Percentiles rank a stretch among this genome's conserved stretches.
phyloP scores from a whole-genome alignment of 1,284 basidiomycete species.

The Naganishia cerealis region DNA sequence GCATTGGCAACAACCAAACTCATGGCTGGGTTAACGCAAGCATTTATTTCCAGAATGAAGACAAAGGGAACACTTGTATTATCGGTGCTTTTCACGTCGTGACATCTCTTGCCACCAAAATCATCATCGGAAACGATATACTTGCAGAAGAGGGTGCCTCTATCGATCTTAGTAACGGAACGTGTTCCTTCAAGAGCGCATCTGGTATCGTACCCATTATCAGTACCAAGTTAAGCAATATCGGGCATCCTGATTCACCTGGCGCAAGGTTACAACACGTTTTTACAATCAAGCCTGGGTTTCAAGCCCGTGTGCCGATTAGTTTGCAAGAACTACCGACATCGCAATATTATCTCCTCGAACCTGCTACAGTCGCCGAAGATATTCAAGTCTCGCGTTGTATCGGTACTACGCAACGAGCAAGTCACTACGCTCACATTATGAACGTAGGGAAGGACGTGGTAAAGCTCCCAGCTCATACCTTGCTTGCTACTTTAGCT shows the following conservation, averaged over 20 bases:
- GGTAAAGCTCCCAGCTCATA: not conserved
- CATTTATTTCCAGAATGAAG: slow-evolving; percentile 14
- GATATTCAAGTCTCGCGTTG: not conserved
- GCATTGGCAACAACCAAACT: slow-evolving; percentile 7
- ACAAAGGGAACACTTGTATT: not conserved
- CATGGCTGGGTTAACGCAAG: slow-evolving; percentile 17
- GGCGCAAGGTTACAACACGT: not conserved
- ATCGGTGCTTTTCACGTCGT: slow-evolving; percentile 21
- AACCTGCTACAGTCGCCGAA: not conserved
- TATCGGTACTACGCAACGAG: not conserved
- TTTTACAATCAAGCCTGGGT: not conserved
- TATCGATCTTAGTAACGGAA: slow-evolving; percentile 18
- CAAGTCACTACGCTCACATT: not conserved
- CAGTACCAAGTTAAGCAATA: not conserved
- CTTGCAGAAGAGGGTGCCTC: slow-evolving; percentile 19
- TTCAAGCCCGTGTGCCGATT: not conserved
- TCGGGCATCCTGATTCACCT: not conserved
- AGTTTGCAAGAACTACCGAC: not conserved
- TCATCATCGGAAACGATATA: slow-evolving; percentile 33
- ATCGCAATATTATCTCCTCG: not conserved
- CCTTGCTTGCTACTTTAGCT: not conserved
- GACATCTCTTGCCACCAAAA: slow-evolving; percentile 8
- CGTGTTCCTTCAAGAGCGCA: not conserved
- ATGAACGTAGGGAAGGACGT: slow-evolving; percentile 6
- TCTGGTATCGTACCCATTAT: not conserved